phyloP scores from a whole-genome alignment of 345 rosid species.

The Aquilaria malaccensis region DNA sequence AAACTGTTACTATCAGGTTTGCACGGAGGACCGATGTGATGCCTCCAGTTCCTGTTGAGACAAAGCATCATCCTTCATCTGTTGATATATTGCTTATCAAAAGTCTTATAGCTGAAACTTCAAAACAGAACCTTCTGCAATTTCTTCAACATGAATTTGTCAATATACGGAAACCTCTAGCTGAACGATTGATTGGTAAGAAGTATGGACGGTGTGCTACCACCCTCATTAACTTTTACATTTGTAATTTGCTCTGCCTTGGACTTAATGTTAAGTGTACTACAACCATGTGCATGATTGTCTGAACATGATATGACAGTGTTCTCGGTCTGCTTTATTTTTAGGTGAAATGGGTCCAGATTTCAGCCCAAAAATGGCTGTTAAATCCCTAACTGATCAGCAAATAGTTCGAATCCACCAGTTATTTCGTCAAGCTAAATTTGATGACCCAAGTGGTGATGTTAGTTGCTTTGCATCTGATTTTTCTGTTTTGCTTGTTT shows the following conservation, averaged over 20 bases:
- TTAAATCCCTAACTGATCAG: conserved; percentile 76
- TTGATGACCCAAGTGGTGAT: conserved; percentile 93
- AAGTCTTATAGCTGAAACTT: conserved; percentile 82
- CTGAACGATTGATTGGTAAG: conserved; percentile 81
- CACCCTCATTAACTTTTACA: too few relatives aligned
- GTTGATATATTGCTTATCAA: conserved; percentile 92
- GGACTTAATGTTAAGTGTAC: not conserved
- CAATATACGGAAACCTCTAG: conserved; percentile 70
- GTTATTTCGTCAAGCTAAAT: conserved; percentile 97
- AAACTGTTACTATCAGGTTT: conserved; percentile 77
- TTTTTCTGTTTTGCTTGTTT: not conserved
- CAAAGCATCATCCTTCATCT: conserved; percentile 95
- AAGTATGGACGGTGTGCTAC: not conserved
- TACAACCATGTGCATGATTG: too few relatives aligned
- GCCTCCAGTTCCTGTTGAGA: conserved; percentile 95
- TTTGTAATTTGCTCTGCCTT: not conserved
- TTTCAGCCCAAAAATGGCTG: conserved; percentile 70
- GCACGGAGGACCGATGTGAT: conserved; percentile 87
- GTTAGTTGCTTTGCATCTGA: conserved; percentile 37
- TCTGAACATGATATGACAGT: not conserved
- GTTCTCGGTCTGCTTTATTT: conserved; percentile 12
- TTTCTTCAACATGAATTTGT: conserved; percentile 97
- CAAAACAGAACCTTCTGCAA: conserved; percentile 75
- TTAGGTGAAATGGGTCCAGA: conserved; percentile 97
- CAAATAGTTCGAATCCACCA: conserved; percentile 97